Evolutionary conservation across 202 grass and related monocot genomes (phyloP), one percentile per base, ranked within the genome.

Genomic region (Digitaria exilis): DNA sequence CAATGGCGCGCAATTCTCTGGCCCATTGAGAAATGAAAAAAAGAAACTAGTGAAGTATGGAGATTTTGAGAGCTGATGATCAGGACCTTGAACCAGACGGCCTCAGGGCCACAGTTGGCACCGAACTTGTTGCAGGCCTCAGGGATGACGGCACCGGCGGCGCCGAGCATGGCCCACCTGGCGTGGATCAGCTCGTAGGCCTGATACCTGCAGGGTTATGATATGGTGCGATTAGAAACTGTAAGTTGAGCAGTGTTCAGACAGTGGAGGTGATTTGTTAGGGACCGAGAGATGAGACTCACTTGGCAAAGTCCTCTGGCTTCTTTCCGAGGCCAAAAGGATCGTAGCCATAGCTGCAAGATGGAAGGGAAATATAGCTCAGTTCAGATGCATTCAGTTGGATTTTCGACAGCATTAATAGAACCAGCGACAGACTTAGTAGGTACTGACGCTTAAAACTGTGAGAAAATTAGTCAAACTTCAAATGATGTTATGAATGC

Each of bases 311-410:
- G 68, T 99, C 21, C 66, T 99, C 96, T 72, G 96, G 91, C 44
- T 99, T 99, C 96, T 99, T 99, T 88, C 96, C 84, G 2, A 99
- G 87, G 58, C 96, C 93, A 73, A 99, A 94, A 85, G 96, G 96
- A 32, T 99, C 96, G 50, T 99, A 99, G 45, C 96, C 96, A 56
- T 99, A 99, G 76, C 96, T 99, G 89, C 81, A 84, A 82, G 44
- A 64, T 50, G 34, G 24, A 80, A 84, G 19, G 39, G 17, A 34
- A 83, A 73, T 26, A 78, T n/a, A 16, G 6, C n/a, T 85, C 22
- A 86, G 66, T 61, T 68, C 15, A 86, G 30, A 78, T 78, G 65
- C 9, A 66, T 51, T 48, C 4, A n/a, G 10, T 17, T 42, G 9
- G 5, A 29, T 26, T 58, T 81, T 62, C 45, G 50, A 25, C 21